Base-by-base conservation (phyloP, 805 yeast species). In the Barnettozyma sp. region DNA sequence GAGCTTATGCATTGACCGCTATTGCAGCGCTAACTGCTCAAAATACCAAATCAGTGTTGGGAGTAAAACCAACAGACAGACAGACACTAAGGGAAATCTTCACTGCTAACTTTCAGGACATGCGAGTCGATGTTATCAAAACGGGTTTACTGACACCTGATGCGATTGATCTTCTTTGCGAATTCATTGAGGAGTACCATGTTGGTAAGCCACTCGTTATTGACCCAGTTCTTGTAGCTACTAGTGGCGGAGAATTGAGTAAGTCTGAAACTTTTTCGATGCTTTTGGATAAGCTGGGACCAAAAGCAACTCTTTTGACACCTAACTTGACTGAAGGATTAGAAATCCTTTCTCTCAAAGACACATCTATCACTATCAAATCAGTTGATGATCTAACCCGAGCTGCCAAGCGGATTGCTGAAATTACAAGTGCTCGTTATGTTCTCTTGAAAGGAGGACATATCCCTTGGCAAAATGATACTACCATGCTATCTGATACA, bases 401-500 rank as follows among this genome's bases (percentile, higher is more conserved):
- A 5, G 46, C 68, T 24, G 73, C 76, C 5, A 52, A 52, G 30
- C 38, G 48, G 12, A 63, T 76, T 13, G 55, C 62, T n/a, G 37
- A 47, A 5, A 50, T 48, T 6, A 57, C 66, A 2, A 63, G 67
- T 3, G 70, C 80, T 40, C 45, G 61, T 7, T 73, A 73, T 43
- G 70, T 85, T 8, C 59, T 85, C 24, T 65, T 85, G 17, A 85
- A 86, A 58, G 95, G 95, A 13, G 95, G 95, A 0, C 95, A 85
- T 52, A 52, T 69, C 13, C 76, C 83, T 7, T 65, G 70, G 65
- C 15, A 22, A 10, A 16, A 29, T 24, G 35, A 39, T 1, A 19
- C 29, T 3, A 22, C 34, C 16, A 44, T 48, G 7, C 36, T 40
- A 9, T 34, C 48, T 2, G 54, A 56, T 14, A 2, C n/a, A n/a